phyloP scores from a whole-genome alignment of 352 stramenopile genomes.

The Globisporangium takayamanum region DNA sequence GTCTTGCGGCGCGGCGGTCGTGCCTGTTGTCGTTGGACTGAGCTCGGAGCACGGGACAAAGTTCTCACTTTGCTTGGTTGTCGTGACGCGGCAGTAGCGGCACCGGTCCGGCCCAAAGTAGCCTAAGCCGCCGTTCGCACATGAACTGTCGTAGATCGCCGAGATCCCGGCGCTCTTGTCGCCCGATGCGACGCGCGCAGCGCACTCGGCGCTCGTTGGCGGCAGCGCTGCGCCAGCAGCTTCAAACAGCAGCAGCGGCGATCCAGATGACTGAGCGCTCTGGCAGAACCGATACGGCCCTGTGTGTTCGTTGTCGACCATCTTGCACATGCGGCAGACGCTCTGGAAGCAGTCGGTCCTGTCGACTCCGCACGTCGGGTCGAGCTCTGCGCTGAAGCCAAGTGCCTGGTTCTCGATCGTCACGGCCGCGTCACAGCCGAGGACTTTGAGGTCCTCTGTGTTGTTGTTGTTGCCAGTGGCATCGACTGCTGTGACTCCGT shows the following conservation, averaged over 20 bases:
- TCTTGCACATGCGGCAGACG: conserved; percentile 18
- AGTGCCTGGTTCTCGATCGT: neutral
- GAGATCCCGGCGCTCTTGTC: conserved; percentile 31
- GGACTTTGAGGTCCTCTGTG: neutral
- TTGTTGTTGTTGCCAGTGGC: neutral
- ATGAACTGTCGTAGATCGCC: conserved; percentile 16
- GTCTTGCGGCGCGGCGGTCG: conserved; percentile 8
- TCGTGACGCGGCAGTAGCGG: conserved; percentile 22
- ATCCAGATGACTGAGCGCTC: neutral
- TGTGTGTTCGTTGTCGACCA: conserved; percentile 7
- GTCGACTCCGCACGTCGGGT: conserved; percentile 1
- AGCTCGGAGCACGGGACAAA: conserved; percentile 18
- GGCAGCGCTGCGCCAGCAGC: neutral
- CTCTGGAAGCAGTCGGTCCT: conserved; percentile 18
- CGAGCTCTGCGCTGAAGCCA: conserved; percentile 7
- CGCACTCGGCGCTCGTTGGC: conserved; percentile 16
- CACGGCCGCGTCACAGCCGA: neutral
- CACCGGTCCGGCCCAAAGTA: conserved; percentile 22
- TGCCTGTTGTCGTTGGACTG: conserved; percentile 6
- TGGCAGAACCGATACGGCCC: conserved; percentile 11
- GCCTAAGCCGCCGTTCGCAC: conserved; percentile 22
- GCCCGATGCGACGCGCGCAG: conserved; percentile 19
- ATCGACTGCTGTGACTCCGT: neutral
- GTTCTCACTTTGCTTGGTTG: conserved; percentile 18
- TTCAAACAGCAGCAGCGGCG: neutral